Evolutionary conservation across 176 grass and related monocot species (phyloP).

Genomic region (Typha latifolia): DNA sequence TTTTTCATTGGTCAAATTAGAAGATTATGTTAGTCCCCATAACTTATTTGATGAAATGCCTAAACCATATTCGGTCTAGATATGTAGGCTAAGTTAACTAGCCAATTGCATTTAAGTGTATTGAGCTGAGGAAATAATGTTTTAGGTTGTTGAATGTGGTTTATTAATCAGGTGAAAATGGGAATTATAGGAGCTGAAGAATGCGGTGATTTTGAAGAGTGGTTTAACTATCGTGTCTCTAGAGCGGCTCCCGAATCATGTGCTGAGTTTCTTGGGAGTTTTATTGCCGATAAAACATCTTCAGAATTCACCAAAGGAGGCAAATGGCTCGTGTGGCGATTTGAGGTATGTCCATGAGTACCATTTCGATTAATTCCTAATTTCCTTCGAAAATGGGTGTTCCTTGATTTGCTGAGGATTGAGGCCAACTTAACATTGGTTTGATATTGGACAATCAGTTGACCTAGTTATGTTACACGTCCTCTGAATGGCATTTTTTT

Average conservation of each 20-base stretch:
- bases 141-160: not conserved
- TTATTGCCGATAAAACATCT: constrained; percentile 77
- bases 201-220: constrained; percentile 95
- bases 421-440: too few species aligned
- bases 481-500: too few species aligned
- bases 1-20: not conserved
- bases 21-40: not conserved
- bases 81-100: not conserved
- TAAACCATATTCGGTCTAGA: not conserved
- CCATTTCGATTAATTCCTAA: not conserved
- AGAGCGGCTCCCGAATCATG: constrained; percentile 78
- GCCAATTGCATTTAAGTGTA: not conserved
- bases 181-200: constrained; percentile 62
- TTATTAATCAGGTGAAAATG: constrained; percentile 51
- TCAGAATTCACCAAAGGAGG: constrained; percentile 85
- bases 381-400: not conserved
- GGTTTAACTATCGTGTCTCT: constrained; percentile 92
- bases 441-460: too few species aligned
- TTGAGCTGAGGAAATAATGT: not conserved
- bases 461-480: too few species aligned
- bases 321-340: constrained; percentile 98
- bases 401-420: too few species aligned
- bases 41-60: not conserved
- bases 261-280: constrained; percentile 85
- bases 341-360: constrained; percentile 41